phyloP scores from a whole-genome alignment of 148 eudicot species.

The Chenopodium formosanum region DNA sequence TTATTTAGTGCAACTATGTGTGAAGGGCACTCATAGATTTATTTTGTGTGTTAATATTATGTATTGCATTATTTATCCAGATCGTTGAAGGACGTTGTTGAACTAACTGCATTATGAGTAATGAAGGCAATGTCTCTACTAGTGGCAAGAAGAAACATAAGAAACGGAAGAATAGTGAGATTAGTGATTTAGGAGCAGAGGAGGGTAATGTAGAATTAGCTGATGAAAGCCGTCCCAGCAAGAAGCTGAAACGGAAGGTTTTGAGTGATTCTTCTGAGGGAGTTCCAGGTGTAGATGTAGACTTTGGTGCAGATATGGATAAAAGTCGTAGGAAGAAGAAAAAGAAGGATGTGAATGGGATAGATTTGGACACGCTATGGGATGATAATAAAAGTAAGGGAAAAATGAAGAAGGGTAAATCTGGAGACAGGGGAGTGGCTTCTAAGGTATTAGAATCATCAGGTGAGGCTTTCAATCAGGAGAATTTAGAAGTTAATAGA shows the following conservation, averaged over 20 bases:
- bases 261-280: neutral
- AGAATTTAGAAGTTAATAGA: neutral
- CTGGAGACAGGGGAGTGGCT: neutral
- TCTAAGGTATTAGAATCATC: neutral
- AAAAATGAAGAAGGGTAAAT: slow-evolving; percentile 1
- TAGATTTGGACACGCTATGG: neutral
- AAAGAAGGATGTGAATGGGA: neutral
- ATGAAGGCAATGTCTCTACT: neutral
- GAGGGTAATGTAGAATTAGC: neutral
- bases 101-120: neutral
- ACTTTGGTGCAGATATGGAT: neutral
- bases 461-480: neutral
- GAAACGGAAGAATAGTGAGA: slow-evolving; percentile 17
- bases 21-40: neutral
- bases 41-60: neutral
- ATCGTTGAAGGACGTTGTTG: neutral
- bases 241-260: neutral
- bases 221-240: neutral
- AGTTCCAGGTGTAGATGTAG: neutral
- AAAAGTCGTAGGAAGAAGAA: slow-evolving; percentile 7
- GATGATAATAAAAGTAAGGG: neutral
- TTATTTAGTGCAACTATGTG: neutral
- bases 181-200: slow-evolving; percentile 11
- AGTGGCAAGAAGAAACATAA: slow-evolving; percentile 18
- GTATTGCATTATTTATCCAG: neutral